These are phyloP conservation scores for Pseudogymnoascus sp. DNA, from an alignment of 2,329 filamentous ascomycete genomes.

Conservation along the genomic window DNA sequence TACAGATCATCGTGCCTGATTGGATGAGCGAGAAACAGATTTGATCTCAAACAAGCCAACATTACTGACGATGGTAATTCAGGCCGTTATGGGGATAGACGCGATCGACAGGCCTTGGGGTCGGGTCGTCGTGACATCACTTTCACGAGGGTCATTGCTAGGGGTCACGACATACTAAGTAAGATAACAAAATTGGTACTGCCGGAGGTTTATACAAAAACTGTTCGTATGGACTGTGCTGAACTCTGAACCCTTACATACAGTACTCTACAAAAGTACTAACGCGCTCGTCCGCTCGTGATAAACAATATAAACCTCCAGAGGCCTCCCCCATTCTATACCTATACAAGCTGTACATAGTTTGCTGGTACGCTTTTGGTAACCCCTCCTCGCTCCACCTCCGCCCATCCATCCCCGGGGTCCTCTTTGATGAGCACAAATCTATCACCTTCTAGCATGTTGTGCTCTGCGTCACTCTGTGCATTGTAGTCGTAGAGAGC, in stretches of 20 bases:
- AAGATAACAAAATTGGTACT: neutral
- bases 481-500: conserved; percentile 89
- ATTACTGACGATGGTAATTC: conserved; percentile 4
- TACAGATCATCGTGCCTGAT: neutral
- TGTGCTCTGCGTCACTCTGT: conserved; percentile 78
- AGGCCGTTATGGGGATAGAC: neutral
- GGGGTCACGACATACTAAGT: neutral
- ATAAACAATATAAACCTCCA: neutral
- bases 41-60: conserved; percentile 7
- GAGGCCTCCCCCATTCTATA: neutral
- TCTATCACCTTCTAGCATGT: conserved; percentile 81
- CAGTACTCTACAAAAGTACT: conserved; percentile 4
- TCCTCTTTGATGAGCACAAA: conserved; percentile 87
- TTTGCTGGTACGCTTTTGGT: conserved; percentile 88
- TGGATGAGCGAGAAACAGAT: neutral
- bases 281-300: neutral
- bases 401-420: conserved; percentile 88
- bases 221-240: neutral
- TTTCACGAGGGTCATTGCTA: neutral
- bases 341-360: conserved; percentile 60
- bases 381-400: conserved; percentile 84
- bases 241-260: conserved; percentile 1
- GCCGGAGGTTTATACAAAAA: neutral
- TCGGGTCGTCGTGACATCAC: conserved; percentile 2
- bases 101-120: neutral